These are phyloP conservation scores for Tetracentron sinense DNA, from an alignment of 164 flowering plant genomes.

Conservation along the genomic window DNA sequence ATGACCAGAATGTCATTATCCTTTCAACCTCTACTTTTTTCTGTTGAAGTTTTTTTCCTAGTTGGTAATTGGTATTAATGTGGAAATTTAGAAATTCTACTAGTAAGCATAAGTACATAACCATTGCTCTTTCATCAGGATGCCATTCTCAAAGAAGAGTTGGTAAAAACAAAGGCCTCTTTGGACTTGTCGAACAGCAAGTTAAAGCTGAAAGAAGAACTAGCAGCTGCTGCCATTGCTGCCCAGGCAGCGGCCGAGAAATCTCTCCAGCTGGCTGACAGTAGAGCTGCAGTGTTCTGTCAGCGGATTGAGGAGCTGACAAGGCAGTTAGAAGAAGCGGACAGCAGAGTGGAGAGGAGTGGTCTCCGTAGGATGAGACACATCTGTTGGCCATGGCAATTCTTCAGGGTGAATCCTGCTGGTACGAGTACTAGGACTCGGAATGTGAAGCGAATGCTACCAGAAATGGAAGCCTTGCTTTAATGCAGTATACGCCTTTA, in stretches of 20 bases:
- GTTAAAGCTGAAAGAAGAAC: conserved; percentile 69
- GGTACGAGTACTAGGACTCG: conserved; percentile 14
- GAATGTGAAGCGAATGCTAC: conserved; percentile 32
- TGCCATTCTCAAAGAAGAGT: conserved; percentile 48
- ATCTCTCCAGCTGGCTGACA: conserved; percentile 69
- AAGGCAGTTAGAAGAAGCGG: conserved; percentile 64
- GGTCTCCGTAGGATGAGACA: conserved; percentile 38
- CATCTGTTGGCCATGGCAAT: conserved; percentile 78
- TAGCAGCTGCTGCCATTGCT: conserved; percentile 69
- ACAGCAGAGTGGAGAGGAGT: conserved; percentile 29
- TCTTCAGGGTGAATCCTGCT: conserved; percentile 24
- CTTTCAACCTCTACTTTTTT: neutral
- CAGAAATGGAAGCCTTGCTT: conserved; percentile 66
- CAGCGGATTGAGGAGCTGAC: conserved; percentile 61
- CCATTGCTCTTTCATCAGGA: conserved; percentile 26
- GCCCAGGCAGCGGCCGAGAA: conserved; percentile 76
- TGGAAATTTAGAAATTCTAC: neutral
- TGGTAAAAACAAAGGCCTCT: conserved; percentile 54
- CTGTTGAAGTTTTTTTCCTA: too few relatives aligned
- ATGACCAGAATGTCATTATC: neutral
- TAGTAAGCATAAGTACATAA: too few relatives aligned
- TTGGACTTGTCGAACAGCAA: conserved; percentile 48
- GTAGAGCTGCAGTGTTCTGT: conserved; percentile 44
- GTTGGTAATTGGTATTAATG: neutral
- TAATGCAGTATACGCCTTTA: conserved; percentile 11